A percentile compares a stretch with the other conserved stretches of the same genome.
These are phyloP conservation scores for Mrakiaceae sp. DNA, from an alignment of 1,284 basidiomycete genomes.

Conservation along the genomic window DNA sequence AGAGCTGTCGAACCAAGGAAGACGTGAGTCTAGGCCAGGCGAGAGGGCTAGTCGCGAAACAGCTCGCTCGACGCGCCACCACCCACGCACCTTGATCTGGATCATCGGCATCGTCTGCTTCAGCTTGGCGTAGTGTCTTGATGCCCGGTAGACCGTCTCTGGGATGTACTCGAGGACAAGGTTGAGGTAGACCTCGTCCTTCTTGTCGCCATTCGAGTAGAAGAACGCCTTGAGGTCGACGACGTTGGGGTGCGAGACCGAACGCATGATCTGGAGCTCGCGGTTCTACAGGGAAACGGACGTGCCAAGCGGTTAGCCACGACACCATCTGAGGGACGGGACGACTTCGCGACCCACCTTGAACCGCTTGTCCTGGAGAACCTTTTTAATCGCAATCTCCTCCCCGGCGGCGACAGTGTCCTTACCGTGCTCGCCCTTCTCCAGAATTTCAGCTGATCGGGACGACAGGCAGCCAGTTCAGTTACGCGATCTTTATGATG, in stretches of 20 bases:
- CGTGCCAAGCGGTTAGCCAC: neutral
- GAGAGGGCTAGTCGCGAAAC: neutral
- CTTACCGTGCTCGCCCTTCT: conserved; percentile 41
- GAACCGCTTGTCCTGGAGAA: conserved; percentile 98
- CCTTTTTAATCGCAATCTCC: conserved; percentile 99
- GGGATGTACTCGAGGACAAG: conserved; percentile 98
- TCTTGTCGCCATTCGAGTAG: conserved; percentile 99
- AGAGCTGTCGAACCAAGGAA: conserved; percentile 22
- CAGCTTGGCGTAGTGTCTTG: conserved; percentile 96
- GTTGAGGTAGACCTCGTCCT: conserved; percentile 99
- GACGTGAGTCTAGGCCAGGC: neutral
- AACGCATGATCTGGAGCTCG: conserved; percentile 98
- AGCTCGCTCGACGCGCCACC: neutral
- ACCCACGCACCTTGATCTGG: conserved; percentile 71
- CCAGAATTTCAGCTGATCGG: neutral
- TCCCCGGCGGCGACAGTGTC: conserved; percentile 44
- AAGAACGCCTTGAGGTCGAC: conserved; percentile 97
- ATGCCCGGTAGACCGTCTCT: conserved; percentile 97
- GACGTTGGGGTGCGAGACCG: conserved; percentile 94
- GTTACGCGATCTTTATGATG: no score
- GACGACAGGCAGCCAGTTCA: neutral
- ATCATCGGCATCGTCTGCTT: conserved; percentile 99
- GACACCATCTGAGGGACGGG: neutral
- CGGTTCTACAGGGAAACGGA: conserved; percentile 61
- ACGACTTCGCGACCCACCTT: conserved; percentile 53